phyloP scores from a whole-genome alignment of 352 stramenopile species.

The Globisporangium irregulare region DNA sequence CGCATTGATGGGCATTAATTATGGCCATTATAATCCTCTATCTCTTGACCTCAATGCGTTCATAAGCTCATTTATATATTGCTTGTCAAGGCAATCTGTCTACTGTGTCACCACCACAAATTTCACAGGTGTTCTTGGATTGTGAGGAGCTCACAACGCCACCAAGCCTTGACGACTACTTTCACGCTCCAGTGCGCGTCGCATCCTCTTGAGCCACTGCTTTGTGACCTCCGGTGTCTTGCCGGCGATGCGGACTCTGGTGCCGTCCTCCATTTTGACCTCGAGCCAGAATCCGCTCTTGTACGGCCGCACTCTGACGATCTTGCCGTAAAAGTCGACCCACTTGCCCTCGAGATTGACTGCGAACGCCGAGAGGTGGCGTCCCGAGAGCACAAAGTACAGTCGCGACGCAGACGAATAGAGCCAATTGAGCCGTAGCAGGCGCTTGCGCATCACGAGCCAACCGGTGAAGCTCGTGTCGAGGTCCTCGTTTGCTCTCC shows the following conservation, averaged over 20 bases:
- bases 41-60: too few species aligned
- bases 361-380: slow-evolving; percentile 29
- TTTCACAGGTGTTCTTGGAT: too few species aligned
- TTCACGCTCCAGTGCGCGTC: slow-evolving; percentile 1
- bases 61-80: background rate
- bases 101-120: too few species aligned
- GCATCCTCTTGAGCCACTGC: slow-evolving; percentile 14
- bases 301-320: slow-evolving; percentile 13
- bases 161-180: background rate
- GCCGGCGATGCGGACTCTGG: slow-evolving; percentile 25
- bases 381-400: slow-evolving; percentile 36
- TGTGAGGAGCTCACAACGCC: background rate
- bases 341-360: slow-evolving; percentile 44
- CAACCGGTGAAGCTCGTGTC: slow-evolving; percentile 27
- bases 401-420: slow-evolving; percentile 17
- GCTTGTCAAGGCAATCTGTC: background rate
- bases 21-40: too few species aligned
- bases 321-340: slow-evolving; percentile 29
- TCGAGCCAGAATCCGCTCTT: slow-evolving; percentile 17
- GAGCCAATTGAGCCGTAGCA: slow-evolving; percentile 23
- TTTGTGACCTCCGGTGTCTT: slow-evolving; percentile 7
- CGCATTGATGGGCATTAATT: background rate
- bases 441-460: slow-evolving; percentile 22
- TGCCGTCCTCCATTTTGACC: slow-evolving; percentile 13
- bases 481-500: slow-evolving; percentile 6